phyloP scores from a whole-genome alignment of 208 protist species.

The Leishmania amazonensis region DNA sequence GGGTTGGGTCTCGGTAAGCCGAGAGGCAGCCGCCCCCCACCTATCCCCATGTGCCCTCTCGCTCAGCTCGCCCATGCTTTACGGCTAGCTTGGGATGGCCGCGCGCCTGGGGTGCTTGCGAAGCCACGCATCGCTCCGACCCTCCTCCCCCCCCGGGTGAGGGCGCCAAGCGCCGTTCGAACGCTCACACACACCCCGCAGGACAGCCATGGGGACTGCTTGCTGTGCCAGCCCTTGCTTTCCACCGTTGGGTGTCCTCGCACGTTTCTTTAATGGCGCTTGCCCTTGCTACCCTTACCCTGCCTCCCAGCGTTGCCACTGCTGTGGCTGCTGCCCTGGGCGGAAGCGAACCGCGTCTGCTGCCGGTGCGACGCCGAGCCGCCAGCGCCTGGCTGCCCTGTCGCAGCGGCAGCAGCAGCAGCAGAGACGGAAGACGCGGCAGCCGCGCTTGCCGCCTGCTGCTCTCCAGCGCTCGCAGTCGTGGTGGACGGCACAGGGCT shows the following conservation, averaged over 20 bases:
- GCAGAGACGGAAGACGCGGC: neutral
- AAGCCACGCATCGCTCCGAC: neutral
- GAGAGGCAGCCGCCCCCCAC: neutral
- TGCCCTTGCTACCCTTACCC: constrained; percentile 37
- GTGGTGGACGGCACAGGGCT: neutral
- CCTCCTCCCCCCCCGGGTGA: neutral
- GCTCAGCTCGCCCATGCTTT: neutral
- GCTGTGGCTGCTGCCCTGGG: constrained; percentile 15
- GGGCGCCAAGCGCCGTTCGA: neutral
- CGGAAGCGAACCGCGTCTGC: neutral
- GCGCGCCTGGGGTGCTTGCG: neutral
- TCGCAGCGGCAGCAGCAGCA: neutral
- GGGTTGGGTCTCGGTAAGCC: neutral
- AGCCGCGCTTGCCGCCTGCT: neutral
- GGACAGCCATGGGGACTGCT: too few relatives aligned
- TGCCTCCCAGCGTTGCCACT: constrained; percentile 19
- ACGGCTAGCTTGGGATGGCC: neutral
- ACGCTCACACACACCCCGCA: neutral
- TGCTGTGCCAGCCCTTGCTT: neutral
- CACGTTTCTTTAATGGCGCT: neutral
- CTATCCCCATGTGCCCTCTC: neutral
- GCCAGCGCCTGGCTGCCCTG: neutral
- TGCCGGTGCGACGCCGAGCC: neutral
- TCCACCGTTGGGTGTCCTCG: neutral
- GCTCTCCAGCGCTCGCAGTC: neutral